A percentile compares a stretch with the other conserved stretches of the same genome.
Evolutionary conservation across 495 filamentous ascomycete genomes (phyloP).

Genomic region (Xylaria acuta): DNA sequence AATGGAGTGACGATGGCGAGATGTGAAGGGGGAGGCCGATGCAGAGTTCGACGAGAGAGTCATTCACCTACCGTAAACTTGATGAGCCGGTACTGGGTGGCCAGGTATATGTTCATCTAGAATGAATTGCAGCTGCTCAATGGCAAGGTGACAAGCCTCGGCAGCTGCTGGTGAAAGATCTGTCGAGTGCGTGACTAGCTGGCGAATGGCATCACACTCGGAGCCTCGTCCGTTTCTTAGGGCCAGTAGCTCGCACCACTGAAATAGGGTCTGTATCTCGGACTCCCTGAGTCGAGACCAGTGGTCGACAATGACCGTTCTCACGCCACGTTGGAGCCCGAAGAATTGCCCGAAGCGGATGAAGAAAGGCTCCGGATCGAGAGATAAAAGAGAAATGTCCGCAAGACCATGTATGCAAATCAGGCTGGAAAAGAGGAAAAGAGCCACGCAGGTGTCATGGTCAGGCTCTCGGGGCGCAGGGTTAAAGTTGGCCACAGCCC

Average conservation of each 20-base stretch:
- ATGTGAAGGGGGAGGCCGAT: neutral
- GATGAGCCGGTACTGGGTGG: slow-evolving; percentile 1
- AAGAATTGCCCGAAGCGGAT: slow-evolving; percentile 22
- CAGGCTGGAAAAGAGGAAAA: slow-evolving; percentile 45
- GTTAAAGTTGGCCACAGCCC: slow-evolving; percentile 44
- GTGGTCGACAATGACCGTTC: slow-evolving; percentile 12
- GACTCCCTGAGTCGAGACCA: slow-evolving; percentile 8
- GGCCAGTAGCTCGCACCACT: slow-evolving; percentile 7
- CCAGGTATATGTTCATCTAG: neutral
- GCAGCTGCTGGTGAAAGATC: neutral
- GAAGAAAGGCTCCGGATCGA: slow-evolving; percentile 17
- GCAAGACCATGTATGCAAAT: slow-evolving; percentile 23
- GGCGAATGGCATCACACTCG: neutral
- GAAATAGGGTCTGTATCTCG: neutral
- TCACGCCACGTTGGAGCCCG: slow-evolving; percentile 14
- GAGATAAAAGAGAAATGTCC: neutral
- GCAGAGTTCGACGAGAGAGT: neutral
- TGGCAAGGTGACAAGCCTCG: slow-evolving; percentile 6
- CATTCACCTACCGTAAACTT: neutral
- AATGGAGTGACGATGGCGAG: neutral
- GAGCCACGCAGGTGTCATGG: slow-evolving; percentile 42
- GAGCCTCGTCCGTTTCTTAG: neutral
- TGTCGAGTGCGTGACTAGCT: neutral
- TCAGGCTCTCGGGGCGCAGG: slow-evolving; percentile 35
- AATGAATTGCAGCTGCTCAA: slow-evolving; percentile 12